These are phyloP conservation scores for Penicillium sp. DNA, from an alignment of 2,329 filamentous ascomycete genomes.

Conservation along the genomic window DNA sequence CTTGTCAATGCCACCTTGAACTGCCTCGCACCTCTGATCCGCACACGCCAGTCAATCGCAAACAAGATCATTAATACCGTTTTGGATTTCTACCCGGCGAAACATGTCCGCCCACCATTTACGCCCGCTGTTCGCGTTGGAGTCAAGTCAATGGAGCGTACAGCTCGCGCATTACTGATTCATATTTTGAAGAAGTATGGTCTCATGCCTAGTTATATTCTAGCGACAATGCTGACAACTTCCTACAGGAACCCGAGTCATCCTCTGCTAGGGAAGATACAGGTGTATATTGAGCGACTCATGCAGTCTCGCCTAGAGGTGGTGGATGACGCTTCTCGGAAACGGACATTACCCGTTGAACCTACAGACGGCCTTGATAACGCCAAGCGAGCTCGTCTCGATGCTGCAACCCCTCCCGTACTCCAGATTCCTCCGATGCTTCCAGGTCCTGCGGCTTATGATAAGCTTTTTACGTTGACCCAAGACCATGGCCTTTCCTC, in stretches of 20 bases:
- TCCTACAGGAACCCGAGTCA: conserved; percentile 72
- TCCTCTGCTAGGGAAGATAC: conserved; percentile 73
- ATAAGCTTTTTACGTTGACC: conserved; percentile 84
- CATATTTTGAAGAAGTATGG: conserved; percentile 76
- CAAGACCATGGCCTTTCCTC: conserved; percentile 69
- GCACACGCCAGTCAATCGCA: conserved; percentile 75
- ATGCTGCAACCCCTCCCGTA: conserved; percentile 50
- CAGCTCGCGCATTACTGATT: conserved; percentile 77
- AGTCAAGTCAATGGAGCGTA: conserved; percentile 93
- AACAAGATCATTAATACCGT: conserved; percentile 84
- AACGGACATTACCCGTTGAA: conserved; percentile 71
- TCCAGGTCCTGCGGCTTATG: conserved; percentile 73
- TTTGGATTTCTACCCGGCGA: conserved; percentile 88
- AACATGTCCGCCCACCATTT: conserved; percentile 73
- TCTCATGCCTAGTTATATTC: background rate
- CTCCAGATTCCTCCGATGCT: conserved; percentile 68
- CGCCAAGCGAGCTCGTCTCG: conserved; percentile 78
- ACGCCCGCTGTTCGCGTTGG: conserved; percentile 78
- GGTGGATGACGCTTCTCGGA: conserved; percentile 74
- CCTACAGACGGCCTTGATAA: conserved; percentile 71
- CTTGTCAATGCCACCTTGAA: conserved; percentile 91
- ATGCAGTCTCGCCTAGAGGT: conserved; percentile 76
- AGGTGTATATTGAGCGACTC: conserved; percentile 81
- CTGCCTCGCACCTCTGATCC: conserved; percentile 77
- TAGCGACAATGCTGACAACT: conserved; percentile 20